Conservation (phyloP, 176 grass and related monocot species). For the Areca catechu region DNA sequence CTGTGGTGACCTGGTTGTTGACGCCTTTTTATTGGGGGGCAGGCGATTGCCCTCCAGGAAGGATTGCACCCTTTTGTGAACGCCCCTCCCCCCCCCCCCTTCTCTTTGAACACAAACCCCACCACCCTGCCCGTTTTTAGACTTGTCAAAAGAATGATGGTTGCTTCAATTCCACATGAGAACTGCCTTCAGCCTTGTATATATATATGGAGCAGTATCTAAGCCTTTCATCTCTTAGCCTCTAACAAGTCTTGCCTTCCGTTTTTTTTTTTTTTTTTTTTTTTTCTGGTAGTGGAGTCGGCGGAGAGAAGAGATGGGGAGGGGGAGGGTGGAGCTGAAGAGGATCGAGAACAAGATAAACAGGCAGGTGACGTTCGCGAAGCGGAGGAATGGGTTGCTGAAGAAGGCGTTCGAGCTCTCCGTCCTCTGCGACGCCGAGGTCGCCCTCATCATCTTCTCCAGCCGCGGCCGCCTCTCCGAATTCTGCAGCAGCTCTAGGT, state of each 20-base stretch:
- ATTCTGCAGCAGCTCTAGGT: conserved; percentile 54
- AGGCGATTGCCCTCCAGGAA: not conserved
- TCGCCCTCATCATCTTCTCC: conserved; percentile 77
- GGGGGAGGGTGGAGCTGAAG: conserved; percentile 74
- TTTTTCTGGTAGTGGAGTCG: no score
- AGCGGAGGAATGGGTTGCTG: conserved; percentile 67
- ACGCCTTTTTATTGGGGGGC: not conserved
- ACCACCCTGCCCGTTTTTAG: no score
- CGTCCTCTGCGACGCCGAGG: conserved; percentile 70
- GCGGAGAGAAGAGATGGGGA: conserved; percentile 29
- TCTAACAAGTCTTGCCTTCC: no score
- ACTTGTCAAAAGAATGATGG: no score
- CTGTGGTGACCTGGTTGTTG: conserved; percentile 1
- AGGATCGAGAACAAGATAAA: conserved; percentile 93
- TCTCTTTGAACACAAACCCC: no score
- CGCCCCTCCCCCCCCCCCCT: no score
- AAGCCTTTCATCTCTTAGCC: no score
- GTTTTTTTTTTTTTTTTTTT: no score
- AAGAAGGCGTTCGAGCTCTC: conserved; percentile 90
- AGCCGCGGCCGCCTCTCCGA: conserved; percentile 55
- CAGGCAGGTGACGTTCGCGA: conserved; percentile 80
- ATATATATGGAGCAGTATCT: no score
- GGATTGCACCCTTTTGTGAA: no score
- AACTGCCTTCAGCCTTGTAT: no score
- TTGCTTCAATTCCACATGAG: no score